Conservation (phyloP, 2,329 filamentous ascomycete genomes). For the Grosmannia penicillata region DNA sequence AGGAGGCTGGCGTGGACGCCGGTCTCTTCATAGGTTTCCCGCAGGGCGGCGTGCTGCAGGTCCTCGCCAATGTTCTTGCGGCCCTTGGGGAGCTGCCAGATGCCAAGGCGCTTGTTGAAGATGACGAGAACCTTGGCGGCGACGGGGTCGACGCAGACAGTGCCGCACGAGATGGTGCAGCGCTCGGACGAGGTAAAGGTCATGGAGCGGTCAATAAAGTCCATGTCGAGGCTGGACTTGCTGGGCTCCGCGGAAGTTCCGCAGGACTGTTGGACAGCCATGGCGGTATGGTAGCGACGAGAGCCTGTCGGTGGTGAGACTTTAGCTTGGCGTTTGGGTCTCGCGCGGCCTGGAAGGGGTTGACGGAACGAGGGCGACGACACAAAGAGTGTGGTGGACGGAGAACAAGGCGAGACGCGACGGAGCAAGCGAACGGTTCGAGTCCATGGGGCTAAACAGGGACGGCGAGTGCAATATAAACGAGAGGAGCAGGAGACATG, state of each 20-base stretch:
- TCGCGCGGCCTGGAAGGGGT: no score
- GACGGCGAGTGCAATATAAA: no score
- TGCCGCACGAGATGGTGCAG: slow-evolving; percentile 30
- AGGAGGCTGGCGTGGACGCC: slow-evolving; percentile 24
- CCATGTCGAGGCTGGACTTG: slow-evolving; percentile 12
- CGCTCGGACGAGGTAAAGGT: slow-evolving; percentile 24
- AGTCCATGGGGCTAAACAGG: no score
- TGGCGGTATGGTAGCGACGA: neutral
- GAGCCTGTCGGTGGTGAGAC: neutral
- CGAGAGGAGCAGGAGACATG: no score
- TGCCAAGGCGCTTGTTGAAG: slow-evolving; percentile 25
- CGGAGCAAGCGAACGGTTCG: no score
- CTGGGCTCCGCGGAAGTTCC: neutral
- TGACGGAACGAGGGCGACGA: no score
- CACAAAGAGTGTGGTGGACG: no score
- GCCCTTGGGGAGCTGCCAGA: slow-evolving; percentile 33
- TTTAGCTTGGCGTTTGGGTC: no score
- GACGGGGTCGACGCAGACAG: slow-evolving; percentile 25
- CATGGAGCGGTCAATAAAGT: slow-evolving; percentile 18
- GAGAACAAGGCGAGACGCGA: no score
- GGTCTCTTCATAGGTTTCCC: slow-evolving; percentile 33
- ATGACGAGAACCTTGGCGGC: slow-evolving; percentile 24
- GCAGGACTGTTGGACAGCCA: no score
- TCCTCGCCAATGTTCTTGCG: slow-evolving; percentile 31
- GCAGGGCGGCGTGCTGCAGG: slow-evolving; percentile 25